Evolutionary conservation across 2,329 filamentous ascomycete genomes (phyloP).

Genomic region (Bertia moriformis): DNA sequence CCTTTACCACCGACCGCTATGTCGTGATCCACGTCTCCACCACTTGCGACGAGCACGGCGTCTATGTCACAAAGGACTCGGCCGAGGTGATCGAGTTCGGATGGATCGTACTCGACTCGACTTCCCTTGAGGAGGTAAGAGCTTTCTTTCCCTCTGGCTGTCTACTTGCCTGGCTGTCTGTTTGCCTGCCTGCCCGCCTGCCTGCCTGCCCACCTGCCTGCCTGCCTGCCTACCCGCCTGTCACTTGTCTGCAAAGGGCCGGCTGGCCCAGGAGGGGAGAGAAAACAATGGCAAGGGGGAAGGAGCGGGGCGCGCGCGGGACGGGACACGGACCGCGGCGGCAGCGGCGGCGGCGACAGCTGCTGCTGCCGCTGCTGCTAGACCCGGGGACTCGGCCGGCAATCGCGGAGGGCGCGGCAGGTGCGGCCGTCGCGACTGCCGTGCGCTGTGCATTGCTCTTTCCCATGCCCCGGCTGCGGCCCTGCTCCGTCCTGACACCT

Average conservation of each 20-base stretch:
- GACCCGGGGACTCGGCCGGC: no score
- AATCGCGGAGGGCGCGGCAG: no score
- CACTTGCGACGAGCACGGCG: constrained; percentile 96
- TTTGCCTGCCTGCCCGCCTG: constrained; percentile 1
- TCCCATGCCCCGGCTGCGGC: background rate
- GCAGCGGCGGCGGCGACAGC: no score
- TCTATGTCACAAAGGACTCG: constrained; percentile 98
- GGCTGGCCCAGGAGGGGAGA: background rate
- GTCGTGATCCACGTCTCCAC: constrained; percentile 97
- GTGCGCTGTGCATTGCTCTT: background rate
- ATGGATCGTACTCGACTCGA: constrained; percentile 89
- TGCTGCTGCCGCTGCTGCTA: no score
- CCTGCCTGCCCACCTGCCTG: constrained; percentile 1
- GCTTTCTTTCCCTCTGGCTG: no score
- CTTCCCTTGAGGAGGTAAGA: constrained; percentile 79
- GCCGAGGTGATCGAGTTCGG: constrained; percentile 98
- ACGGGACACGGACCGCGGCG: no score
- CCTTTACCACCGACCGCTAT: constrained; percentile 79
- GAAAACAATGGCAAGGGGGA: no score
- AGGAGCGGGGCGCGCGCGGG: no score
- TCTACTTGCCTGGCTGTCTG: constrained; percentile 5
- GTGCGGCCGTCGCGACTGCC: no score
- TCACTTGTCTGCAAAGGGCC: constrained; percentile 2
- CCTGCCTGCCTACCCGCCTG: no score
- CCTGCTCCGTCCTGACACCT: background rate